phyloP scores from a whole-genome alignment of 2,329 filamentous ascomycete species.

The Aspergillus bombycis region DNA sequence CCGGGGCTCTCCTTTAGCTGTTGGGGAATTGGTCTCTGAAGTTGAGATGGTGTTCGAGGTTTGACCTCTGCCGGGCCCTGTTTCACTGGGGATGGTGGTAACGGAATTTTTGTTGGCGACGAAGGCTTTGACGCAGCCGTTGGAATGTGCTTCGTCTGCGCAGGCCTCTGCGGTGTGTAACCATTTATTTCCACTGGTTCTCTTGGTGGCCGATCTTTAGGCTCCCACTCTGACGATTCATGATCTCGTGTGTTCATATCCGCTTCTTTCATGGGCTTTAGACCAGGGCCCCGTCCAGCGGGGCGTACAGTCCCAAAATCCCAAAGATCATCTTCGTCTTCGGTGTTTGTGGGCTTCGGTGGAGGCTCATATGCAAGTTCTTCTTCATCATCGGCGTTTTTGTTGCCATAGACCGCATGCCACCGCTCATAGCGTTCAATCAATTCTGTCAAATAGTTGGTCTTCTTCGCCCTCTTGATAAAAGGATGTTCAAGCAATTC shows the following conservation, averaged over 20 bases:
- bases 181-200: conserved; percentile 38
- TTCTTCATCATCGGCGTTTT: conserved; percentile 63
- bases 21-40: conserved; percentile 44
- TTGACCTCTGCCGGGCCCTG: conserved; percentile 53
- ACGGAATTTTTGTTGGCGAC: conserved; percentile 62
- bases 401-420: conserved; percentile 76
- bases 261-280: conserved; percentile 77
- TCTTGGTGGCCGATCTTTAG: conserved; percentile 29
- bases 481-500: conserved; percentile 90
- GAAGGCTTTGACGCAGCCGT: conserved; percentile 39
- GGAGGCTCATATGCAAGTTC: conserved; percentile 54
- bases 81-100: conserved; percentile 64
- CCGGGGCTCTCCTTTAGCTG: conserved; percentile 40
- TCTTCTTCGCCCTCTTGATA: conserved; percentile 88
- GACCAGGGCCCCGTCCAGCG: conserved; percentile 66
- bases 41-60: conserved; percentile 52
- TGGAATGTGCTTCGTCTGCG: conserved; percentile 54
- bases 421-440: conserved; percentile 90
- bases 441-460: conserved; percentile 92
- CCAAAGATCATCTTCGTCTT: conserved; percentile 81
- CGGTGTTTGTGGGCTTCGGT: conserved; percentile 44
- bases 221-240: conserved; percentile 34
- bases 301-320: conserved; percentile 96
- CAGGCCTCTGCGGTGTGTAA: conserved; percentile 59
- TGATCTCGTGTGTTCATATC: conserved; percentile 74